These are phyloP conservation scores for Cyamopsis tetragonoloba DNA, from an alignment of 306 rosid species.

Conservation along the genomic window DNA sequence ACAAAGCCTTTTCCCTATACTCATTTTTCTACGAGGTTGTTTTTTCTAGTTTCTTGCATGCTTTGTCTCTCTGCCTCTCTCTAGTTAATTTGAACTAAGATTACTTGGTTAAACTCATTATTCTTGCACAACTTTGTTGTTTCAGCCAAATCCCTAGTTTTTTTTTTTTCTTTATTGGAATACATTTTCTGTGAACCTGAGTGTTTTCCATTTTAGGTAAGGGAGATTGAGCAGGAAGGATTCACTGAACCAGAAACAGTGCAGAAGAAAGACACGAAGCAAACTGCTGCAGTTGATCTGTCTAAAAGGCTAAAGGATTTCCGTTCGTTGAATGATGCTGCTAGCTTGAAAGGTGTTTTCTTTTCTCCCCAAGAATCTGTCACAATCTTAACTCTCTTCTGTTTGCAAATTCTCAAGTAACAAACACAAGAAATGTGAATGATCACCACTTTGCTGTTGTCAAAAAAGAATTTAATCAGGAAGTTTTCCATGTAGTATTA, in stretches of 20 bases:
- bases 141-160: background rate
- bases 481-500: background rate
- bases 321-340: constrained; percentile 74
- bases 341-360: constrained; percentile 74
- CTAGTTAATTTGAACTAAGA: background rate
- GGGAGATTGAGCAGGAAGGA: constrained; percentile 78
- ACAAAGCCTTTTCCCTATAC: background rate
- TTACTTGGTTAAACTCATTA: background rate
- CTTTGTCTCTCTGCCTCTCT: background rate
- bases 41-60: background rate
- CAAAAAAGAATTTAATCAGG: background rate
- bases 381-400: constrained; percentile 6
- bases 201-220: constrained; percentile 53
- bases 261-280: constrained; percentile 64
- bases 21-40: background rate
- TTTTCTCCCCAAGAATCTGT: background rate
- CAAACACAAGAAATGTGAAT: background rate
- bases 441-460: constrained; percentile 2
- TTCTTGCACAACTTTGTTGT: background rate
- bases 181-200: background rate
- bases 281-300: constrained; percentile 83
- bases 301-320: constrained; percentile 90
- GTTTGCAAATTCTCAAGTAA: background rate
- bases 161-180: background rate
- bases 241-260: constrained; percentile 54